Evolutionary conservation across 495 filamentous ascomycete species (phyloP).

Genomic region (Neurospora sp.): DNA sequence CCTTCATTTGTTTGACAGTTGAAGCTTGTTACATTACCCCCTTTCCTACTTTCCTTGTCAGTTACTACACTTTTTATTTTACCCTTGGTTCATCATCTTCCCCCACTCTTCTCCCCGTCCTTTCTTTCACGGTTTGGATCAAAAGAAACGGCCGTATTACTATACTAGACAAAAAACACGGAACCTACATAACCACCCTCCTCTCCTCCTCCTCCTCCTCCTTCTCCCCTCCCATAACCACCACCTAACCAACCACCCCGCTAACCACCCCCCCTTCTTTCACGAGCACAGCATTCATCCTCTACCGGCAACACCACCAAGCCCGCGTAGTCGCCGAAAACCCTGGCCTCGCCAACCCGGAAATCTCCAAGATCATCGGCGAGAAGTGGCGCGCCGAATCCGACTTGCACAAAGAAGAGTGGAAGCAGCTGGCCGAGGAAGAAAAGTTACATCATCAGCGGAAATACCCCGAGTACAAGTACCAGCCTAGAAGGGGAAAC

Average conservation of each 20-base stretch:
- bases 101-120: too few species aligned
- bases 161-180: too few species aligned
- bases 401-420: constrained; percentile 68
- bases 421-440: constrained; percentile 89
- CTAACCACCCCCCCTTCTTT: background rate
- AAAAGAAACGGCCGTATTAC: too few species aligned
- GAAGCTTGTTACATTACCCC: too few species aligned
- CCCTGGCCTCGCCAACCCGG: constrained; percentile 87
- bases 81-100: too few species aligned
- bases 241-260: constrained; percentile 6
- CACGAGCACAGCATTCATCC: constrained; percentile 68
- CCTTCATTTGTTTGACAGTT: too few species aligned
- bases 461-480: constrained; percentile 89
- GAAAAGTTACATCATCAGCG: constrained; percentile 85
- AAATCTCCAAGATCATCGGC: constrained; percentile 97
- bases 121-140: too few species aligned
- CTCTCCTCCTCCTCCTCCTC: too few species aligned
- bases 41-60: too few species aligned
- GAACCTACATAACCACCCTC: too few species aligned
- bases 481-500: constrained; percentile 71
- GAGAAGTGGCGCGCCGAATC: constrained; percentile 76
- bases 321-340: constrained; percentile 67
- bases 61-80: too few species aligned
- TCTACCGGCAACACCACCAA: constrained; percentile 94
- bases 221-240: background rate